These are phyloP conservation scores for Mollisia scopiformis DNA, from an alignment of 2,329 filamentous ascomycete species.

Conservation along the genomic window DNA sequence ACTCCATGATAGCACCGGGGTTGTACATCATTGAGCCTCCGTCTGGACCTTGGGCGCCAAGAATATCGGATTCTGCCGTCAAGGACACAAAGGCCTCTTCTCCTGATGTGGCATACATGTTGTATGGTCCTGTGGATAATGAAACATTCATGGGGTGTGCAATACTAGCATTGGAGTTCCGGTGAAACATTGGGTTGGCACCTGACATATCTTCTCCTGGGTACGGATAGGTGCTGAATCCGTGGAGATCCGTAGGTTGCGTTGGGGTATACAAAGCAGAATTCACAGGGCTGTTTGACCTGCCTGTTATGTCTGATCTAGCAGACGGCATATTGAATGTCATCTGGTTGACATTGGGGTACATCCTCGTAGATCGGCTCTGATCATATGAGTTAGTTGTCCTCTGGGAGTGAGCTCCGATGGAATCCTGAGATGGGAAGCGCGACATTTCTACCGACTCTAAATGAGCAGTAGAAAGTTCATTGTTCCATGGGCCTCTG, in stretches of 20 bases:
- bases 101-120: conserved; percentile 26
- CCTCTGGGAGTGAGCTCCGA: conserved; percentile 32
- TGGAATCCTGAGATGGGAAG: conserved; percentile 34
- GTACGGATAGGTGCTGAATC: conserved; percentile 33
- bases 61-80: conserved; percentile 24
- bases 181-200: conserved; percentile 28
- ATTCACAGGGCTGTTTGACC: conserved; percentile 35
- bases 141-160: conserved; percentile 23
- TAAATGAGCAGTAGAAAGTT: conserved; percentile 27
- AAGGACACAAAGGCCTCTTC: conserved; percentile 28
- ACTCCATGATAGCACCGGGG: conserved; percentile 23
- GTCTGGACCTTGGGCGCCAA: conserved; percentile 27
- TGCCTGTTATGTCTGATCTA: conserved; percentile 35
- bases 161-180: conserved; percentile 25
- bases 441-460: conserved; percentile 34
- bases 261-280: conserved; percentile 33
- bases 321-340: conserved; percentile 36
- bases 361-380: conserved; percentile 31
- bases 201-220: conserved; percentile 31
- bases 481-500: conserved; percentile 30
- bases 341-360: conserved; percentile 31
- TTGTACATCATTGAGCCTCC: conserved; percentile 30
- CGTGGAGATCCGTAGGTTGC: conserved; percentile 33
- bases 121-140: conserved; percentile 26
- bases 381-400: conserved; percentile 35